Evolutionary conservation across 179 eudicot genomes (phyloP), one percentile per base, ranked within the genome.

Genomic region (Carnegiea gigantea): DNA sequence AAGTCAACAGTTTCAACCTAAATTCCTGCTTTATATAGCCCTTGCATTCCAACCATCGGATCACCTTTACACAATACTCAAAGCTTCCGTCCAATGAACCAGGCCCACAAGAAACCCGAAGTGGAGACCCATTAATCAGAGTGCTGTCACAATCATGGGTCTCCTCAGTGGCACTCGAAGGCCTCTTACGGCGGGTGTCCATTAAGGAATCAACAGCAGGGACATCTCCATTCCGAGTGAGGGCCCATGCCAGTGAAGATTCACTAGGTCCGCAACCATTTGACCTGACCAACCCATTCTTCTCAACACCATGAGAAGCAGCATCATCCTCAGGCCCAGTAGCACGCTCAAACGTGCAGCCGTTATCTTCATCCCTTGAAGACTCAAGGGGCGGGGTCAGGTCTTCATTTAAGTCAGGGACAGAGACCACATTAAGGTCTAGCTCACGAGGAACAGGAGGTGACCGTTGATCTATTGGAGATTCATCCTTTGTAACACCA

Each of bases 341-440:
- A 77, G 82, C 83, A 62, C 67, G 87, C 77, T 85, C 90, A 71
- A 86, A 49, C 9, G 84, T 82, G 82, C 88, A 89, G 28, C 88
- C 95, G 38, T 85, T 88, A 43, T 87, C 95, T 84, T 92, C 97
- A 80, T 92, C 92, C 82, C 90, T 86, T 23, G 93, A 90, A 40
- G 92, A 92, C 49, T 95, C 95, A 59, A 90, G 86, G 12, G 93
- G 97, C 17, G 93, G 97, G 33, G 86, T 85, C 24, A 93, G 70
- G 75, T 93, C 98, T 78, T 93, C 98, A 28, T 95, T 95, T 20
- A 92, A 80, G 81, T 93, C 97, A 5, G 97, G 97, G 36, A 96
- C 97, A 1, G 94, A 86, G 48, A 90, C 91, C 62, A 96, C 92
- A 75, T 94, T 96, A 51, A 94, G 86, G 86, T 95, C 98, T 30